Evolutionary conservation across 129 eudicot species (phyloP).

Genomic region (Gnaphalium uliginosum): DNA sequence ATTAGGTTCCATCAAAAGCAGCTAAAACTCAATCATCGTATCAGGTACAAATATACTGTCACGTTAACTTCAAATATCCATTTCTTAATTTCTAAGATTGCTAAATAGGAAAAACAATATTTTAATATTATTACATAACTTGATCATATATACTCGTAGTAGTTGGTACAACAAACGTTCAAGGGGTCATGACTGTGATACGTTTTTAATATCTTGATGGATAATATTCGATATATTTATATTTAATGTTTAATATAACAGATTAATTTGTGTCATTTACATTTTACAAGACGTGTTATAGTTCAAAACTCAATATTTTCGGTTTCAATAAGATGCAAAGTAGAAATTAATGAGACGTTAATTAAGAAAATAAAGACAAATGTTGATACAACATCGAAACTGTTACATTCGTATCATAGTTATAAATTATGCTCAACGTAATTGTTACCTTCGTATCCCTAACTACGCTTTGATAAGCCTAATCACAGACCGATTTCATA

Average conservation of each 20-base stretch:
- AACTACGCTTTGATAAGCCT: too few species aligned
- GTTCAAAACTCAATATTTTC: neutral
- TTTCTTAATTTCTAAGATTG: conserved; percentile 23
- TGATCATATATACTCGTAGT: neutral
- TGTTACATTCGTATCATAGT: neutral
- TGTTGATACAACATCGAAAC: neutral
- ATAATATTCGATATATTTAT: neutral
- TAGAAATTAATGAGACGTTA: neutral
- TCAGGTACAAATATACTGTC: conserved; percentile 22
- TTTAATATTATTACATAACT: too few species aligned
- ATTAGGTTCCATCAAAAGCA: conserved; percentile 33
- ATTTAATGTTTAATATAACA: neutral
- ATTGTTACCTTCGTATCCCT: too few species aligned
- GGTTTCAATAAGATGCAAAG: neutral
- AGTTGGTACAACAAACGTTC: neutral
- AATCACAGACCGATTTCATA: too few species aligned
- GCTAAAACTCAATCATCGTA: conserved; percentile 36
- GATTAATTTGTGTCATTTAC: neutral
- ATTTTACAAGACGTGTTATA: neutral
- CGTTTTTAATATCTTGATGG: neutral
- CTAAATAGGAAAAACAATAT: neutral
- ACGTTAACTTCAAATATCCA: conserved; percentile 20
- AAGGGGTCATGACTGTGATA: neutral
- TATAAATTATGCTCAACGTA: neutral
- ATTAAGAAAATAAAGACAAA: neutral